These are phyloP conservation scores for Venturia carpophila DNA, from an alignment of 2,329 filamentous ascomycete genomes.

Conservation along the genomic window DNA sequence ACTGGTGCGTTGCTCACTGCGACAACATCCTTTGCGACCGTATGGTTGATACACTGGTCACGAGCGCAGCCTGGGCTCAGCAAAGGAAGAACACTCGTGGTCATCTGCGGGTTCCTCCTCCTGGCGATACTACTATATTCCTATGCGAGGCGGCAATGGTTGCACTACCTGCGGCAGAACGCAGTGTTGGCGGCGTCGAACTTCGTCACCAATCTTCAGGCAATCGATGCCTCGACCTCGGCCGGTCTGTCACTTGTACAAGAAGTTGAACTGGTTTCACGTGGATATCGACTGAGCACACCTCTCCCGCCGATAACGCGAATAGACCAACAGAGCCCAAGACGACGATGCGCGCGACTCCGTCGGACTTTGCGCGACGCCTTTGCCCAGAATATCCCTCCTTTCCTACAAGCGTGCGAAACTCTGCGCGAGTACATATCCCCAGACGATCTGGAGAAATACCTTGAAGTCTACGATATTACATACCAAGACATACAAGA, in stretches of 20 bases:
- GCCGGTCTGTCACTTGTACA: slow-evolving; percentile 77
- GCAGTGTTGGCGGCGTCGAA: slow-evolving; percentile 60
- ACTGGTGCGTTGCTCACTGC: slow-evolving; percentile 60
- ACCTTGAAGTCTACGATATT: slow-evolving; percentile 63
- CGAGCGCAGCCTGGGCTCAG: slow-evolving; percentile 46
- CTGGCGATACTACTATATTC: slow-evolving; percentile 56
- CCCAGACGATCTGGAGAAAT: slow-evolving; percentile 77
- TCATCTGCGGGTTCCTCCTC: slow-evolving; percentile 44
- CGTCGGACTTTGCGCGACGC: slow-evolving; percentile 66
- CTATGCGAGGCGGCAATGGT: slow-evolving; percentile 71
- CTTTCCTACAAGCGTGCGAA: slow-evolving; percentile 62
- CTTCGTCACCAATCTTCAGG: slow-evolving; percentile 67
- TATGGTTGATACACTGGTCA: slow-evolving; percentile 66
- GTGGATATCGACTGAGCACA: slow-evolving; percentile 82
- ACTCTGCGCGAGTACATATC: slow-evolving; percentile 66
- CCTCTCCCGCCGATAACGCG: slow-evolving; percentile 88
- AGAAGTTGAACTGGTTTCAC: slow-evolving; percentile 90
- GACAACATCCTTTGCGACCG: slow-evolving; percentile 51
- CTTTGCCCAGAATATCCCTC: slow-evolving; percentile 61
- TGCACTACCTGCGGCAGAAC: slow-evolving; percentile 68
- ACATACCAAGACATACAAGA: slow-evolving; percentile 40
- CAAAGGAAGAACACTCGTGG: slow-evolving; percentile 44
- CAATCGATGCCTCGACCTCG: slow-evolving; percentile 69
- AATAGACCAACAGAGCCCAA: slow-evolving; percentile 64
- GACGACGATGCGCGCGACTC: slow-evolving; percentile 68